Percentiles rank a stretch among this genome's conserved stretches.
These are phyloP conservation scores for Alternaria consortialis DNA, from an alignment of 2,329 filamentous ascomycete species.

Conservation along the genomic window DNA sequence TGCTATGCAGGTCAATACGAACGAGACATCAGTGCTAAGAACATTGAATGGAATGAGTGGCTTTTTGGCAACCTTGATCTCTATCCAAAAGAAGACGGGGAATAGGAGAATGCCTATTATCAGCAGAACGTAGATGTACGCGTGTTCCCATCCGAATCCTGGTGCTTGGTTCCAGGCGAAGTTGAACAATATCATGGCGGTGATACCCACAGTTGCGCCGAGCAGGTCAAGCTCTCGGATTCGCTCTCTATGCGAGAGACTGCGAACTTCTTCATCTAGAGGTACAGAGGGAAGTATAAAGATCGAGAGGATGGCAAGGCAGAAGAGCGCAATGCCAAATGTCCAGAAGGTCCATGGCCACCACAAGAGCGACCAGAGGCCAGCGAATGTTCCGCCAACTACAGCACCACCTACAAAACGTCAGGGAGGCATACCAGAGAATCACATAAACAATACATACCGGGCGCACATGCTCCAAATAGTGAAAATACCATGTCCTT, in stretches of 20 bases:
- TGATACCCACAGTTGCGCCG: constrained; percentile 61
- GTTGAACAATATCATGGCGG: constrained; percentile 67
- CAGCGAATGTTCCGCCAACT: constrained; percentile 53
- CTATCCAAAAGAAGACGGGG: constrained; percentile 63
- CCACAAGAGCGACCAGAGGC: constrained; percentile 56
- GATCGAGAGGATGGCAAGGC: constrained; percentile 49
- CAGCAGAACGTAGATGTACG: constrained; percentile 66
- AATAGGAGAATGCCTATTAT: constrained; percentile 66
- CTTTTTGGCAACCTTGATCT: constrained; percentile 55
- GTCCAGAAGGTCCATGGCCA: constrained; percentile 64
- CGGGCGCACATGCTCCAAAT: constrained; percentile 61
- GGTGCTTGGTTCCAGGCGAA: constrained; percentile 74
- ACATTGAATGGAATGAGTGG: constrained; percentile 68
- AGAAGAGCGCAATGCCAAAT: constrained; percentile 51
- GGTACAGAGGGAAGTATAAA: constrained; percentile 53
- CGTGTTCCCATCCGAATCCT: constrained; percentile 65
- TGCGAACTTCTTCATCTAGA: constrained; percentile 21
- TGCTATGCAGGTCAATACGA: constrained; percentile 65
- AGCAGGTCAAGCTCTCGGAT: constrained; percentile 54
- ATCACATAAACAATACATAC: constrained; percentile 12
- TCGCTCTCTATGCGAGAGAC: constrained; percentile 27
- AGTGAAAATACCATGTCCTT: constrained; percentile 69
- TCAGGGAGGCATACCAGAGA: constrained; percentile 5
- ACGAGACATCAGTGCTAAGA: constrained; percentile 59
- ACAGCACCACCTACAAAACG: constrained; percentile 46